Evolutionary conservation across 2,329 filamentous ascomycete genomes (phyloP).

Genomic region (Arachnomyces sp.): DNA sequence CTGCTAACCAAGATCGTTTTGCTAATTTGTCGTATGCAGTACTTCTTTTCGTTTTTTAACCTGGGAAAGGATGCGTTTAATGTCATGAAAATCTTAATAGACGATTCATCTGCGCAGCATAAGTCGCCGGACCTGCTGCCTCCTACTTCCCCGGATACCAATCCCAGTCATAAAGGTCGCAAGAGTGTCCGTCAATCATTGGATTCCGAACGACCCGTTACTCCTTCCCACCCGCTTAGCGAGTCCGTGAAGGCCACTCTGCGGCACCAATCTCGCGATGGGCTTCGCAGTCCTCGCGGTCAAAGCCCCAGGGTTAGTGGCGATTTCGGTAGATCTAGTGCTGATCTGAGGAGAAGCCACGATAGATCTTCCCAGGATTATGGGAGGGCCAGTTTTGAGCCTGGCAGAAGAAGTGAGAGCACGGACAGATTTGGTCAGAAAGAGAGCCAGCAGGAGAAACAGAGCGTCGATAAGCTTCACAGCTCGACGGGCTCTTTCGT

Average conservation of each 20-base stretch:
- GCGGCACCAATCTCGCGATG: constrained; percentile 42
- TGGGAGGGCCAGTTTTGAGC: constrained; percentile 27
- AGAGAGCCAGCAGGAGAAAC: constrained; percentile 41
- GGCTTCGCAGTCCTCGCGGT: constrained; percentile 15
- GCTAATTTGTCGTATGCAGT: constrained; percentile 43
- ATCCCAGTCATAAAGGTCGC: too few relatives aligned
- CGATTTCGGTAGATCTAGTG: constrained; percentile 25
- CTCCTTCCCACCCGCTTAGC: constrained; percentile 26
- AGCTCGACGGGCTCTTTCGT: constrained; percentile 67
- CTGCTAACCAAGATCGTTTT: constrained; percentile 11
- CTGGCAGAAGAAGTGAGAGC: constrained; percentile 54
- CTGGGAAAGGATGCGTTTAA: constrained; percentile 75
- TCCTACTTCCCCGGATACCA: constrained; percentile 2
- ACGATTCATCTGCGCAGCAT: constrained; percentile 49
- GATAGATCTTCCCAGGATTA: constrained; percentile 17
- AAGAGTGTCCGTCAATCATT: too few relatives aligned
- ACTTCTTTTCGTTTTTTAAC: constrained; percentile 94
- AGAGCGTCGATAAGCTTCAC: constrained; percentile 45
- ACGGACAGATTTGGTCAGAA: constrained; percentile 46
- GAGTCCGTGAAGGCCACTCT: constrained; percentile 57
- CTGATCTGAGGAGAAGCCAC: constrained; percentile 33
- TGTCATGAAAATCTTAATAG: constrained; percentile 64
- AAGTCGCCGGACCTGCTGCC: constrained; percentile 24
- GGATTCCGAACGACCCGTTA: neutral
- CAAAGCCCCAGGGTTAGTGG: neutral